These are phyloP conservation scores for Diaporthe sp. DNA, from an alignment of 2,329 filamentous ascomycete species.

Conservation along the genomic window DNA sequence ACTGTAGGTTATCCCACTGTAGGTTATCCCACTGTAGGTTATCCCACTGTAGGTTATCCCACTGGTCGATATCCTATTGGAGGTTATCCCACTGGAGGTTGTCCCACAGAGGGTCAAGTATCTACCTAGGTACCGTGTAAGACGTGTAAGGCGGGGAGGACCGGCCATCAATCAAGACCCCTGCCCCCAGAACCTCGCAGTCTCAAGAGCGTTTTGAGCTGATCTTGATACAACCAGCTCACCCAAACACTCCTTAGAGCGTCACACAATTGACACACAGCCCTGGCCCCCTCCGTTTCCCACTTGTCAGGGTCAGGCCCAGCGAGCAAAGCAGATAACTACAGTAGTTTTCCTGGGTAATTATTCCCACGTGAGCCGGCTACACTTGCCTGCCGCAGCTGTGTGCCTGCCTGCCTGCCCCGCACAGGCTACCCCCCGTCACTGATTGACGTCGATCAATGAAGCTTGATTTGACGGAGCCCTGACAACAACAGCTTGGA, in stretches of 20 bases:
- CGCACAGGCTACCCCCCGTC: conserved; percentile 10
- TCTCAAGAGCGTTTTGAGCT: conserved; percentile 38
- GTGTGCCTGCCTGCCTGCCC: conserved; percentile 19
- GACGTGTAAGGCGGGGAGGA: neutral
- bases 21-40: neutral
- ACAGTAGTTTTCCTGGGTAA: too few relatives aligned
- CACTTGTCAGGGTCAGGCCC: neutral
- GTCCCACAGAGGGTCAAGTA: conserved; percentile 5
- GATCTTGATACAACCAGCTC: conserved; percentile 45
- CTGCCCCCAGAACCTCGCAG: conserved; percentile 22
- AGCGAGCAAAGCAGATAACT: neutral
- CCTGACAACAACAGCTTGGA: conserved; percentile 7
- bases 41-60: neutral
- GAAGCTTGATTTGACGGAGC: conserved; percentile 28
- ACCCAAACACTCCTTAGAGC: conserved; percentile 7
- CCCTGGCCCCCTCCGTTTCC: conserved; percentile 9
- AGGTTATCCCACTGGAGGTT: neutral
- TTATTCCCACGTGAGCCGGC: neutral
- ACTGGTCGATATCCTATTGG: too few relatives aligned
- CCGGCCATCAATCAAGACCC: conserved; percentile 11
- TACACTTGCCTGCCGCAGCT: conserved; percentile 28
- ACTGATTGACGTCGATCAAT: conserved; percentile 32
- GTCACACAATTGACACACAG: conserved; percentile 24
- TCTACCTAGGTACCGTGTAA: too few relatives aligned
- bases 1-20: too few relatives aligned